These are phyloP conservation scores for Begonia peltatifolia DNA, from an alignment of 306 rosid species.

Conservation along the genomic window DNA sequence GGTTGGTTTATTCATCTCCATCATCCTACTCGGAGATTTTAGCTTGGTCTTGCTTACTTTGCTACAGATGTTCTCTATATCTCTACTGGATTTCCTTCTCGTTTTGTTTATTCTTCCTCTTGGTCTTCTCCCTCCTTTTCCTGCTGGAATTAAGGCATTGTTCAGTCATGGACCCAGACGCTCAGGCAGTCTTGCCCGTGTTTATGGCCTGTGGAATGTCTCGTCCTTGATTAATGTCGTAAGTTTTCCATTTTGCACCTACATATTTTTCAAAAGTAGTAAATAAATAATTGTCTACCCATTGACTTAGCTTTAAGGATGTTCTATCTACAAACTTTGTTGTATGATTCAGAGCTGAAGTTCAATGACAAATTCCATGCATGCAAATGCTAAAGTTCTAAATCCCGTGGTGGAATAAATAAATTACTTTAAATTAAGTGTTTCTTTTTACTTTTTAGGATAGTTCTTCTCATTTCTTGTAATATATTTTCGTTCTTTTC, in stretches of 20 bases:
- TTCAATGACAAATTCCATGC: too few species aligned
- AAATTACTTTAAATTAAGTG: too few species aligned
- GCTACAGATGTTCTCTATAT: slow-evolving; percentile 79
- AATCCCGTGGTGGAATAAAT: too few species aligned
- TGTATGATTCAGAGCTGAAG: too few species aligned
- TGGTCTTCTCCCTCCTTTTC: slow-evolving; percentile 70
- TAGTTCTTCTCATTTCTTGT: too few species aligned
- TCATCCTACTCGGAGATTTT: slow-evolving; percentile 74
- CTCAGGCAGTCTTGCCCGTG: slow-evolving; percentile 78
- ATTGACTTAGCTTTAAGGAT: not conserved
- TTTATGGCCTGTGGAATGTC: slow-evolving; percentile 89
- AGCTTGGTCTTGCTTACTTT: slow-evolving; percentile 67
- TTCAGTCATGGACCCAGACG: slow-evolving; percentile 92
- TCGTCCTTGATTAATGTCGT: slow-evolving; percentile 93
- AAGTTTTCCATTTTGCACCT: slow-evolving; percentile 23
- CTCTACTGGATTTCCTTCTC: slow-evolving; percentile 47
- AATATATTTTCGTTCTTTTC: too few species aligned
- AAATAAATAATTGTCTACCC: not conserved
- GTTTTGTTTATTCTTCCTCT: slow-evolving; percentile 77
- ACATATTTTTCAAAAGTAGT: not conserved
- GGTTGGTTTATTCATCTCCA: slow-evolving; percentile 75
- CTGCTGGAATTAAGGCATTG: slow-evolving; percentile 90
- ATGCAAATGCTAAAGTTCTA: too few species aligned
- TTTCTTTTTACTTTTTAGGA: too few species aligned
- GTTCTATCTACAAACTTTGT: too few species aligned